phyloP scores from a whole-genome alignment of 495 filamentous ascomycete species.

The Hypoxylon lienhwacheense region DNA sequence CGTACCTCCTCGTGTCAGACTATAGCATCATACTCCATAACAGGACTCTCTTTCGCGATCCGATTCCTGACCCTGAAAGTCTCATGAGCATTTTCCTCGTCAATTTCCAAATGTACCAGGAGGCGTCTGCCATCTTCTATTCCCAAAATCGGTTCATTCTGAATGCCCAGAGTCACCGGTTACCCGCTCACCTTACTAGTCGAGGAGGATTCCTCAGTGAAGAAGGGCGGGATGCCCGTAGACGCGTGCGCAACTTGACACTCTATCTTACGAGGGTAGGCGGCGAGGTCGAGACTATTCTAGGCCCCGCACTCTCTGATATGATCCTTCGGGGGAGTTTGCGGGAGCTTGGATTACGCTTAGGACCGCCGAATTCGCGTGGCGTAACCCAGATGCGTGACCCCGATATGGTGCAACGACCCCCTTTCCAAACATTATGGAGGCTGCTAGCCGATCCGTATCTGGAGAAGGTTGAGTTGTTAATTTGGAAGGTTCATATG shows the following conservation, averaged over 20 bases:
- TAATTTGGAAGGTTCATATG: conserved; percentile 31
- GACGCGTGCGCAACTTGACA: conserved; percentile 34
- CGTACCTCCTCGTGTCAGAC: conserved; percentile 27
- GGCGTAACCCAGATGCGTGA: conserved; percentile 12
- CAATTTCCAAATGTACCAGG: conserved; percentile 38
- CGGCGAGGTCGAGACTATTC: conserved; percentile 34
- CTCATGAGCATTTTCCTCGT: conserved; percentile 39
- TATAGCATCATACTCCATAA: conserved; percentile 32
- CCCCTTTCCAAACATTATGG: conserved; percentile 38
- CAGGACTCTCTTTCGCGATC: conserved; percentile 17
- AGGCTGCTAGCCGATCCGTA: conserved; percentile 39
- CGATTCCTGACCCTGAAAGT: background rate
- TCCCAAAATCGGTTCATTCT: conserved; percentile 39
- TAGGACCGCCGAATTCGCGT: conserved; percentile 22
- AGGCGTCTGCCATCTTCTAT: conserved; percentile 43
- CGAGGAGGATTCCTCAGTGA: conserved; percentile 24
- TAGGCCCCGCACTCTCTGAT: conserved; percentile 32
- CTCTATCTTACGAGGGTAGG: conserved; percentile 37
- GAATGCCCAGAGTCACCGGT: conserved; percentile 33
- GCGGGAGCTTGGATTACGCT: conserved; percentile 30
- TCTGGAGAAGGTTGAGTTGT: conserved; percentile 32
- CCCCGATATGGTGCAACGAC: conserved; percentile 25
- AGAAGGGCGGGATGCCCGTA: conserved; percentile 32
- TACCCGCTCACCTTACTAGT: conserved; percentile 31
- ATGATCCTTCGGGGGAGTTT: conserved; percentile 39